Evolutionary conservation across 148 eudicot genomes (phyloP).

Genomic region (Fagopyrum homotropicum): DNA sequence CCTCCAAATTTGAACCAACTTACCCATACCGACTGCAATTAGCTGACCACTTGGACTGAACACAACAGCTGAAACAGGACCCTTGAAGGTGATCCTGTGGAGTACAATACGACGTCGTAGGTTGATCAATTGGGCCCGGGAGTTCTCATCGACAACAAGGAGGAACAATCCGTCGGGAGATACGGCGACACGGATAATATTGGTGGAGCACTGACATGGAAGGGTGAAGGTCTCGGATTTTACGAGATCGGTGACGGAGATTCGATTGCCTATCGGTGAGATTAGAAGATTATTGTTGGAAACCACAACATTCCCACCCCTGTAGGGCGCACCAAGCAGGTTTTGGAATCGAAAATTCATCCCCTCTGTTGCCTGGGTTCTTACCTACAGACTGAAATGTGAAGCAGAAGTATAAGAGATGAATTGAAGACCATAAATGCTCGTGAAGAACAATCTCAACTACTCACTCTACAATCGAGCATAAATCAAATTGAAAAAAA

Average conservation of each 20-base stretch:
- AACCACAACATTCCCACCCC: conserved; percentile 78
- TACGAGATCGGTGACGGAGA: conserved; percentile 74
- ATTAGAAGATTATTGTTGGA: conserved; percentile 51
- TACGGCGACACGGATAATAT: conserved; percentile 61
- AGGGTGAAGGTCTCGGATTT: conserved; percentile 71
- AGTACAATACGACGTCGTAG: conserved; percentile 64
- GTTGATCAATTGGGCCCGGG: conserved; percentile 68
- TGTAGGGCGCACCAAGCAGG: conserved; percentile 87
- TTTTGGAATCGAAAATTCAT: conserved; percentile 93
- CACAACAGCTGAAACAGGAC: conserved; percentile 38
- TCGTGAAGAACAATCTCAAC: no score
- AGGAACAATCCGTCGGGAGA: conserved; percentile 76
- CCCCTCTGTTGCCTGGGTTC: neutral
- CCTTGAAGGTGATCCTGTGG: conserved; percentile 75
- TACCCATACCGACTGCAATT: conserved; percentile 73
- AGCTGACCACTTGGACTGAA: conserved; percentile 71
- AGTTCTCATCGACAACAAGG: conserved; percentile 71
- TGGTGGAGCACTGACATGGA: conserved; percentile 71
- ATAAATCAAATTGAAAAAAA: no score
- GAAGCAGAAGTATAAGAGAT: no score
- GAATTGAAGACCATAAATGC: no score
- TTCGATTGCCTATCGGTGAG: conserved; percentile 77
- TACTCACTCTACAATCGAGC: no score
- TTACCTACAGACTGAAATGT: no score
- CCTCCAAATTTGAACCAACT: conserved; percentile 78